Evolutionary conservation across 352 stramenopile species (phyloP).

Genomic region (Pythium rishiriense): DNA sequence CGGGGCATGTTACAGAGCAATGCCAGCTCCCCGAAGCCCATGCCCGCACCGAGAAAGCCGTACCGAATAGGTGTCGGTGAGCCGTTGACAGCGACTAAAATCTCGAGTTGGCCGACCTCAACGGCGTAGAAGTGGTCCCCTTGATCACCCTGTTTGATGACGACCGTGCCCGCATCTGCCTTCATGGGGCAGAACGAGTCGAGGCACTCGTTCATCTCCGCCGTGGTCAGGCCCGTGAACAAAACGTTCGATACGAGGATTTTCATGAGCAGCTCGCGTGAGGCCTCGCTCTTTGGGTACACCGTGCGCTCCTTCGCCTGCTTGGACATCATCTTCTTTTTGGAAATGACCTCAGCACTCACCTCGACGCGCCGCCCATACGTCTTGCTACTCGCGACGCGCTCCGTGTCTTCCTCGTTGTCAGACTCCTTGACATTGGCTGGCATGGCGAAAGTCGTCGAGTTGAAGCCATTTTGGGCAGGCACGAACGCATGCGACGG

Average conservation of each 20-base stretch:
- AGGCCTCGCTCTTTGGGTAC: slow-evolving; percentile 62
- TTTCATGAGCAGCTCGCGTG: slow-evolving; percentile 55
- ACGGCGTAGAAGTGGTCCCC: slow-evolving; percentile 82
- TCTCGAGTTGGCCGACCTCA: slow-evolving; percentile 63
- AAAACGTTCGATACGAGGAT: slow-evolving; percentile 76
- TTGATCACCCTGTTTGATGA: slow-evolving; percentile 73
- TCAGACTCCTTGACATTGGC: slow-evolving; percentile 2
- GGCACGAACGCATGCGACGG: slow-evolving; percentile 28
- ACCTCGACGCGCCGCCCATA: slow-evolving; percentile 63
- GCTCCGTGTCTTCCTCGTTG: slow-evolving; percentile 16
- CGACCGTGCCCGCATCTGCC: slow-evolving; percentile 35
- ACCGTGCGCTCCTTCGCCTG: slow-evolving; percentile 46
- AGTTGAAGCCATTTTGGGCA: not conserved
- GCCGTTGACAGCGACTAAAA: slow-evolving; percentile 56
- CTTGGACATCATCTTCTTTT: slow-evolving; percentile 56
- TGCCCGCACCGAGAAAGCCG: slow-evolving; percentile 52
- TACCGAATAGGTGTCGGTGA: slow-evolving; percentile 66
- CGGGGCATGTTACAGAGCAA: slow-evolving; percentile 96
- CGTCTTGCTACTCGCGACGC: slow-evolving; percentile 14
- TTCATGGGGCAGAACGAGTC: slow-evolving; percentile 74
- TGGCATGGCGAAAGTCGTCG: not conserved
- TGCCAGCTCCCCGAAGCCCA: slow-evolving; percentile 95
- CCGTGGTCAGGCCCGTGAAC: slow-evolving; percentile 59
- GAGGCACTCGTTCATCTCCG: slow-evolving; percentile 65
- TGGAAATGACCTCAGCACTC: slow-evolving; percentile 77